These are phyloP conservation scores for Hygrocybe coccinea DNA, from an alignment of 768 basidiomycete genomes.

Conservation along the genomic window DNA sequence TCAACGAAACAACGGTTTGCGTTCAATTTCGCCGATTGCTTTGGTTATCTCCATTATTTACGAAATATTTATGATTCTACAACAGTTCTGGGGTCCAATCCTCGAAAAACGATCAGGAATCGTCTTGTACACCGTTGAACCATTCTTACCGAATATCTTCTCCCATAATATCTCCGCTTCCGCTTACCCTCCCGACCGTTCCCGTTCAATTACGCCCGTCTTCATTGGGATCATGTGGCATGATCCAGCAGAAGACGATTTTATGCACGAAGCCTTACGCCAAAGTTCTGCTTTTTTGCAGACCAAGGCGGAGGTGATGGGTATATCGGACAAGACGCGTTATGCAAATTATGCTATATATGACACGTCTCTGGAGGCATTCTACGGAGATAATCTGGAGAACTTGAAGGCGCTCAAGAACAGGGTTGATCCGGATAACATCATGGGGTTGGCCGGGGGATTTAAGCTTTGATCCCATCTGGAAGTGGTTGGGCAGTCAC, in stretches of 20 bases:
- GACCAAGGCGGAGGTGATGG: constrained; percentile 39
- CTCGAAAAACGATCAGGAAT: constrained; percentile 27
- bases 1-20: constrained; percentile 42
- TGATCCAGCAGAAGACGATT: constrained; percentile 12
- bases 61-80: neutral
- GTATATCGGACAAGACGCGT: constrained; percentile 32
- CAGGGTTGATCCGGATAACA: constrained; percentile 48
- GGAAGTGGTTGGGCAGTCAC: too few relatives aligned
- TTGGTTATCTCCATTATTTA: constrained; percentile 1
- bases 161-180: constrained; percentile 34
- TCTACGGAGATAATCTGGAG: constrained; percentile 50
- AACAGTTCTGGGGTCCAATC: constrained; percentile 42
- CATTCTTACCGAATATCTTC: constrained; percentile 42
- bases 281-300: constrained; percentile 38
- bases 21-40: neutral
- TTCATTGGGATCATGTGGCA: constrained; percentile 26
- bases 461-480: constrained; percentile 42
- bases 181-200: constrained; percentile 41
- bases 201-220: constrained; percentile 24
- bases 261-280: constrained; percentile 37
- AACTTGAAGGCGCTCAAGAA: constrained; percentile 38
- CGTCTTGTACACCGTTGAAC: constrained; percentile 49
- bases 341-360: constrained; percentile 61
- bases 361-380: constrained; percentile 43
- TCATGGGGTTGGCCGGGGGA: constrained; percentile 67